Base-by-base conservation (phyloP, 1,139 yeast species). In the Hemisphaericaspora xylofermentans region DNA sequence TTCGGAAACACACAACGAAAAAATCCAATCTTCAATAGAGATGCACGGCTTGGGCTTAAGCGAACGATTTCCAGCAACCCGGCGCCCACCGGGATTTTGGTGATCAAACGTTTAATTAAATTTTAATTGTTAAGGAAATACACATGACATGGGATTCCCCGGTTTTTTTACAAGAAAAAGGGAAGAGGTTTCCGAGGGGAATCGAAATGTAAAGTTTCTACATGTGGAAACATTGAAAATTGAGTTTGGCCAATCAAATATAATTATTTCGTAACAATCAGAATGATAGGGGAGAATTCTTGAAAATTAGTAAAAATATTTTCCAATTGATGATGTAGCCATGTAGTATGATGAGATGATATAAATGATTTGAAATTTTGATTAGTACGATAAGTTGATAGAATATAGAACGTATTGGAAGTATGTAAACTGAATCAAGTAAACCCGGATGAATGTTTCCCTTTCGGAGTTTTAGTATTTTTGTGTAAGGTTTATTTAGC, bases 371-470 rank as follows among this genome's bases (percentile, higher is more conserved):
- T 26, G 29, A 26, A 26, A 26, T 26, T 24, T 24, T 26, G 29
- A 26, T 26, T n/a, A 26, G 29, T 24, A 9, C 6, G 6, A 6
- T n/a, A 26, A 12, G 4, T 8, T 25, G 27, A 8, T 9, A 25
- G 27, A 9, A 25, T 5, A 25, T 12, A 21, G n/a, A n/a, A n/a
- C n/a, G n/a, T n/a, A n/a, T n/a, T n/a, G n/a, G n/a, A n/a, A n/a
- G n/a, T n/a, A n/a, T n/a, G n/a, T n/a, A n/a, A n/a, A n/a, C n/a
- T n/a, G n/a, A n/a, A n/a, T n/a, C n/a, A n/a, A n/a, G 36, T 13
- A 26, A 17, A 31, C 39, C 39, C 39, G 39, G 39, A 36, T 36
- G 39, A 36, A 36, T 36, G 39, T 36, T 28, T 15, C 31, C 39
- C 39, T 36, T 36, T 36, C 31, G 33, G 39, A 29, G 31, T 28